phyloP scores from a whole-genome alignment of 305 asterid species.

The Rubia tinctorum region DNA sequence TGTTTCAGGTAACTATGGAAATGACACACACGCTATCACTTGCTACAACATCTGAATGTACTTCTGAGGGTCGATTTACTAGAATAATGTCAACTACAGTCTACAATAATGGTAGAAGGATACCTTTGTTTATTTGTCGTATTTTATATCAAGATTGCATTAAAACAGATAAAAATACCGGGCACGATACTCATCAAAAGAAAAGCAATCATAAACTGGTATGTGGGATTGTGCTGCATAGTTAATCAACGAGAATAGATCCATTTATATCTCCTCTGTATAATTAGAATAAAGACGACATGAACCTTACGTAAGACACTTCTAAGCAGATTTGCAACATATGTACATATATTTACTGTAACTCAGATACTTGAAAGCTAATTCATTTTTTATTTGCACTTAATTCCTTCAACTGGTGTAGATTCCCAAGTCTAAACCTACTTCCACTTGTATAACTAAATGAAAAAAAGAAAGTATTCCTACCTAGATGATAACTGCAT shows the following conservation, averaged over 20 bases:
- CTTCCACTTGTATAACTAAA: no score
- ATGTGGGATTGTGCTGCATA: no score
- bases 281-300: no score
- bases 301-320: not conserved
- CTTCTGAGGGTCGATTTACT: not conserved
- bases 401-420: no score
- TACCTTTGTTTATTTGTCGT: not conserved
- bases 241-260: not conserved
- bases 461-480: no score
- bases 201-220: no score
- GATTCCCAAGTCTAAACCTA: no score
- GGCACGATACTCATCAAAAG: no score
- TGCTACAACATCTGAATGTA: not conserved
- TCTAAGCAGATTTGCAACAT: no score
- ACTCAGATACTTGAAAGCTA: not conserved
- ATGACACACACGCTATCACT: not conserved
- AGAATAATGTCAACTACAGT: not conserved
- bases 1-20: not conserved
- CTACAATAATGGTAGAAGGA: not conserved
- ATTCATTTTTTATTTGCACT: not conserved
- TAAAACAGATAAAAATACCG: no score
- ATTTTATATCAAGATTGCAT: not conserved
- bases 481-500: slow-evolving; percentile 48
- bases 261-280: not conserved
- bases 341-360: no score